Evolutionary conservation across 208 protist genomes (phyloP).

Genomic region (Leishmania gerbilli): DNA sequence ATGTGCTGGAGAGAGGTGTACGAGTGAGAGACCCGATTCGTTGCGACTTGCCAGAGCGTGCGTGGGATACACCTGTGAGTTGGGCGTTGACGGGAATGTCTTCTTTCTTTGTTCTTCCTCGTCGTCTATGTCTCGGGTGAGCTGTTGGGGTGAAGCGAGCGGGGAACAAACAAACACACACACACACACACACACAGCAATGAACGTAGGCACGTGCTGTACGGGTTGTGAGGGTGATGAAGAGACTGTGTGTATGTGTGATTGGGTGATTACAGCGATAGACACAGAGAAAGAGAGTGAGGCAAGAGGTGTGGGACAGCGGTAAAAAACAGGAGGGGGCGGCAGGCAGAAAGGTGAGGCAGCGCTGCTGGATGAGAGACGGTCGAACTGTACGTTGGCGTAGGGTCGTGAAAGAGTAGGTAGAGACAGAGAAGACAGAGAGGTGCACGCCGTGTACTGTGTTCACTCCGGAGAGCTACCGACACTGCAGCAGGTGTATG

Average conservation of each 20-base stretch:
- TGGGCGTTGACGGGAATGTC: not conserved
- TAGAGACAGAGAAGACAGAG: not conserved
- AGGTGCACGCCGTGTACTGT: constrained; percentile 12
- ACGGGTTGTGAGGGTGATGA: not conserved
- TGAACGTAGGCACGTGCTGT: not conserved
- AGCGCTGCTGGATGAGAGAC: not conserved
- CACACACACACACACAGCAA: not conserved
- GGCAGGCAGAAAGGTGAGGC: not conserved
- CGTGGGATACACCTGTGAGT: not conserved
- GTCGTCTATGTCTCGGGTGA: not conserved
- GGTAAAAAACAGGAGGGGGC: not conserved
- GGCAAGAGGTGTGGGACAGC: not conserved
- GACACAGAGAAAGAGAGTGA: not conserved
- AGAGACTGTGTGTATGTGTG: not conserved
- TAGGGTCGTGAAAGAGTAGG: not conserved
- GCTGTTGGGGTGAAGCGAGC: not conserved
- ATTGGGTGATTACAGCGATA: not conserved
- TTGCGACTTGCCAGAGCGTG: not conserved
- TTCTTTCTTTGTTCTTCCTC: not conserved
- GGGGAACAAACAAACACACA: not conserved
- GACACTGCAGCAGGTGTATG: constrained; percentile 1
- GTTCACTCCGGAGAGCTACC: constrained; percentile 17
- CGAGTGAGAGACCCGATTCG: not conserved
- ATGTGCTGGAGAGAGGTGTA: not conserved
- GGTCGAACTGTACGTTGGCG: not conserved